Evolutionary conservation across 2,329 filamentous ascomycete species (phyloP), one percentile per base, ranked within the genome.

Genomic region (Colletotrichum cordylinicola): DNA sequence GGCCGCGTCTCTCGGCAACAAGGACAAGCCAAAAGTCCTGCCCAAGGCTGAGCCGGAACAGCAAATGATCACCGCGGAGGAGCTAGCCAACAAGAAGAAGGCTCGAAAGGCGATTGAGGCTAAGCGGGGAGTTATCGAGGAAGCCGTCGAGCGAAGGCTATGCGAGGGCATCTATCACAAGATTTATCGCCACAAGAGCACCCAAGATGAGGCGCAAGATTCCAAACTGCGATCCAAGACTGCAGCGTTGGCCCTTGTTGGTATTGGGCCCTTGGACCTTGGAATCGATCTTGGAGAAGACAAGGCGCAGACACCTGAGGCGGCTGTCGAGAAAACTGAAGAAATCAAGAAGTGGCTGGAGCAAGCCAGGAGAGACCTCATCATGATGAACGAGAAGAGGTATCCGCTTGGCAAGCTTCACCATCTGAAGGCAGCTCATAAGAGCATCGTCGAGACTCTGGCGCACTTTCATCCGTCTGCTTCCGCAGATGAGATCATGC

Each of bases 401-500:
- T 98, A 96, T 82, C 97, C 97, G 1, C 87, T 98, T 2, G 97
- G 96, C 21, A 99, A 99, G 85, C 90, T 98, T 56, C 94, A 96
- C 80, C 93, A 96, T 80, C 89, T 99, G 72, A 98, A 96, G 78
- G 92, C 93, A 52, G 95, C 95, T 4, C 97, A 98, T 84, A 98
- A 98, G 86, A 94, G 93, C 78, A 98, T 99, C 78, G 97, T 99
- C 65, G 96, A 98, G 83, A 96, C 96, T 2, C 84, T 93, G 65
- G 89, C 91, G 6, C 89, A 92, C 79, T 93, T 93, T 75, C 91
- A 93, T 77, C 91, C 91, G 21, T 93, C 96, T 1, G 98, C 97
- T 1, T 98, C 97, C 1, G 97, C 97, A 4, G 97, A 99, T 82
- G 97, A 98, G 85, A 98, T 99, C 70, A 93, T 99, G 83, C 97